phyloP scores from a whole-genome alignment of 257 asterid genomes.

The Nicotiana knightiana region DNA sequence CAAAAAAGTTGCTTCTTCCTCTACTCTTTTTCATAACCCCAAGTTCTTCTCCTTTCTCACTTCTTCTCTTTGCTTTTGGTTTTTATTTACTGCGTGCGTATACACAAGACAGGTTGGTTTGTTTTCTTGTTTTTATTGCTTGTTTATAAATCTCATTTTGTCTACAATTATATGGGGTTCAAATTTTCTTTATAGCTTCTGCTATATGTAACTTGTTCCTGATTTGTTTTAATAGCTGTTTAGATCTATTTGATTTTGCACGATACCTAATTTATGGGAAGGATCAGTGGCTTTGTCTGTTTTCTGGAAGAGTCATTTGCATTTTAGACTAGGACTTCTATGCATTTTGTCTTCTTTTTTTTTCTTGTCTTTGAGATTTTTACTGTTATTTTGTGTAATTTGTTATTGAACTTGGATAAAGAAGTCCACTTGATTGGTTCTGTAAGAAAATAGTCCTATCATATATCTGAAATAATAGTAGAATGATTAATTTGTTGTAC shows the following conservation, averaged over 20 bases:
- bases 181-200: background rate
- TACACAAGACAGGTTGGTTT: background rate
- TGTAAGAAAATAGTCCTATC: no score
- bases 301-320: background rate
- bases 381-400: background rate
- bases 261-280: background rate
- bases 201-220: background rate
- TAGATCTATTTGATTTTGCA: conserved; percentile 10
- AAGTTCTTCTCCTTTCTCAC: background rate
- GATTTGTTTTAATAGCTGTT: conserved; percentile 1
- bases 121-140: background rate
- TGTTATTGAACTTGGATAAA: background rate
- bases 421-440: background rate
- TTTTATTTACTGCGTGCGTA: no score
- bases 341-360: background rate
- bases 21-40: background rate
- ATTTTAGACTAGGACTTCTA: background rate
- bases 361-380: background rate
- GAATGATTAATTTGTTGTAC: no score
- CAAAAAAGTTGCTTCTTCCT: background rate
- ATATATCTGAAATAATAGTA: no score
- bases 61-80: background rate
- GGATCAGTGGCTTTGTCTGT: background rate
- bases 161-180: background rate
- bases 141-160: background rate